These are phyloP conservation scores for Dichotomocladium elegans DNA, from an alignment of 371 early-diverging fungal species.

Conservation along the genomic window DNA sequence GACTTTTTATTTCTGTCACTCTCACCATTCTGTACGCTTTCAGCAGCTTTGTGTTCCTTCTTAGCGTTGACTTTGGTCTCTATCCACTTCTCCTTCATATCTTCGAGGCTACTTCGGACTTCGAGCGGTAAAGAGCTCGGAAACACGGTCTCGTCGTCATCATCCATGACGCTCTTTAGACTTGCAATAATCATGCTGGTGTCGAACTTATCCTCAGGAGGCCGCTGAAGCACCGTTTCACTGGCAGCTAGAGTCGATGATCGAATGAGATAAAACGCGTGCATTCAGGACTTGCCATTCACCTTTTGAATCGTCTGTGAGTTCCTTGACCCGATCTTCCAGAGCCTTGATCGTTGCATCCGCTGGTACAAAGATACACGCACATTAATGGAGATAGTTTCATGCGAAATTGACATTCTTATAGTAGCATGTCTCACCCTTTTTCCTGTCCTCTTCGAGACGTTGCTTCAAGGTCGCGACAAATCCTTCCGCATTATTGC, in stretches of 20 bases:
- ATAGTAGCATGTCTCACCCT: no score
- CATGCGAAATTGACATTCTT: no score
- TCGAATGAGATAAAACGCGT: not conserved
- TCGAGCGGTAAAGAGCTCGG: conserved; percentile 28
- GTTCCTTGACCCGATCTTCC: not conserved
- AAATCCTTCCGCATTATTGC: not conserved
- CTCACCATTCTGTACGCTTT: conserved; percentile 4
- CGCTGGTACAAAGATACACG: not conserved
- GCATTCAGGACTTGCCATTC: no score
- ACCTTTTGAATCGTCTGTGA: not conserved
- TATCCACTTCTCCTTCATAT: conserved; percentile 19
- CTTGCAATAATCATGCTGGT: conserved; percentile 11
- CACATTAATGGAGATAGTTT: not conserved
- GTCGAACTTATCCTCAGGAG: not conserved
- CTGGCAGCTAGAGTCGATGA: not conserved
- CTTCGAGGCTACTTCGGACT: conserved; percentile 22
- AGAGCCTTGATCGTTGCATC: not conserved
- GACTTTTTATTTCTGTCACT: not conserved
- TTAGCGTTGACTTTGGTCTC: conserved; percentile 2
- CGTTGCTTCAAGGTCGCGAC: not conserved
- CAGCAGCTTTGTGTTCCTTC: not conserved
- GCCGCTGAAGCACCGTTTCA: not conserved
- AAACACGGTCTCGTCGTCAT: conserved; percentile 23
- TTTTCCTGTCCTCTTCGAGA: not conserved
- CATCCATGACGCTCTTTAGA: conserved; percentile 18